phyloP scores from a whole-genome alignment of 2,329 filamentous ascomycete species.

The Pseudopyricularia javanii region DNA sequence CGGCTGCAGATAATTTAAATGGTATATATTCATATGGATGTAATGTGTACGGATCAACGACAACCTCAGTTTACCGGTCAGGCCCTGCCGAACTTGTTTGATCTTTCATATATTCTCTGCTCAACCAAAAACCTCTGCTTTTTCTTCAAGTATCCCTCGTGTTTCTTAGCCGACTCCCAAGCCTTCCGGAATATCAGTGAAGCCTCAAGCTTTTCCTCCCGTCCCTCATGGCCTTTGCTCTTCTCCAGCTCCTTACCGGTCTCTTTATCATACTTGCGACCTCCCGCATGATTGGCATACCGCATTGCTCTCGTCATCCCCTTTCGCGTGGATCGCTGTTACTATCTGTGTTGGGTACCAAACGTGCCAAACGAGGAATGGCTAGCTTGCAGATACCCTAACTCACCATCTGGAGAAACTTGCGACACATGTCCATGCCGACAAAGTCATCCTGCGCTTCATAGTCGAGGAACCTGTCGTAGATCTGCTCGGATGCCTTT shows the following conservation, averaged over 20 bases:
- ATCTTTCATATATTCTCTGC: slow-evolving; percentile 13
- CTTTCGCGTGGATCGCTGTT: too few relatives aligned
- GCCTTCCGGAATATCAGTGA: slow-evolving; percentile 33
- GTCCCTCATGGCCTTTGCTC: slow-evolving; percentile 28
- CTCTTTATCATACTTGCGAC: slow-evolving; percentile 37
- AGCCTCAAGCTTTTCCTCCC: slow-evolving; percentile 34
- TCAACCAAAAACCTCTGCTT: slow-evolving; percentile 30
- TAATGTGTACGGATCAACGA: too few relatives aligned
- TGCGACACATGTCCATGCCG: slow-evolving; percentile 52
- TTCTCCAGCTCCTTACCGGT: slow-evolving; percentile 26
- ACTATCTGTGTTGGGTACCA: too few relatives aligned
- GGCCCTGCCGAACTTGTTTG: too few relatives aligned
- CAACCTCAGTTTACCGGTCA: too few relatives aligned
- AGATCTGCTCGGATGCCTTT: slow-evolving; percentile 34
- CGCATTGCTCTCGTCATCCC: slow-evolving; percentile 48
- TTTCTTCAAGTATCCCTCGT: slow-evolving; percentile 28
- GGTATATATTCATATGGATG: too few relatives aligned
- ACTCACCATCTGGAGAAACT: slow-evolving; percentile 47
- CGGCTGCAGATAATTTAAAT: too few relatives aligned
- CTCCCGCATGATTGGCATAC: slow-evolving; percentile 44
- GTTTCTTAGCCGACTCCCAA: slow-evolving; percentile 31
- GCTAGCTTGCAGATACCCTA: not conserved
- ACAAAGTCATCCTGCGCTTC: slow-evolving; percentile 41
- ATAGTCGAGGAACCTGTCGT: slow-evolving; percentile 37
- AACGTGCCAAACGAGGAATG: too few relatives aligned